Evolutionary conservation across 108 stramenopile species (phyloP), one percentile per base, ranked within the genome.

Genomic region (Stephanodiscus triporus): DNA sequence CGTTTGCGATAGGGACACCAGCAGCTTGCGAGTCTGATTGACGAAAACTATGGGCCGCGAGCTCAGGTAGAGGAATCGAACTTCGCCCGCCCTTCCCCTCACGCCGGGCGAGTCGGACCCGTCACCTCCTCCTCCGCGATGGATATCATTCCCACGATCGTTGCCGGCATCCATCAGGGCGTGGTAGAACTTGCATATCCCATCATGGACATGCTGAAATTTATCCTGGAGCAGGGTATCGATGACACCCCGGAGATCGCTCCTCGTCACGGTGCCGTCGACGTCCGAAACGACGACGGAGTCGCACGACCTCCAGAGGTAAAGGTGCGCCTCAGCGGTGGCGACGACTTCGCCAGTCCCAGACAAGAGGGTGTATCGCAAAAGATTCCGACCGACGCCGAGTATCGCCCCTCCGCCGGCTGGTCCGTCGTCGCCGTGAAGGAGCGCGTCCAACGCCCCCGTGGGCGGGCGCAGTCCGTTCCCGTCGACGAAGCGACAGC

Each of bases 251-350:
- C 87, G 40, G 1, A 87, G 77, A 54, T 92, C 90, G 48, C 76
- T 76, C 55, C 85, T 90, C 23, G 94, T 95, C 16, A 95, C 83
- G 2, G 94, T 95, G 38, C 94, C 94, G 80, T 95, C 94, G 59
- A 95, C 81, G 66, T 95, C 94, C 53, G 63, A 73, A 5, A 95
- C 80, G 26, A 91, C 69, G 17, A 95, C 42, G 5, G 71, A 57
- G 58, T 92, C 91, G 6, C 37, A 29, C 11, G 76, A 55, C 10
- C 64, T 69, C 94, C 94, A 95, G 9, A 95, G 26, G 72, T 76
- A 88, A 4, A 95, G 72, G 42, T 82, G 71, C 7, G 87, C 85
- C 30, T 84, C 69, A 9, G 88, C 84, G 9, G 82, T 68, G 23
- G 83, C 86, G 45, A 90, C 47, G 8, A 48, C 38, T 24, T 4